Base-by-base conservation (phyloP, 139 green algal genomes). In the Dunaliella sp. region DNA sequence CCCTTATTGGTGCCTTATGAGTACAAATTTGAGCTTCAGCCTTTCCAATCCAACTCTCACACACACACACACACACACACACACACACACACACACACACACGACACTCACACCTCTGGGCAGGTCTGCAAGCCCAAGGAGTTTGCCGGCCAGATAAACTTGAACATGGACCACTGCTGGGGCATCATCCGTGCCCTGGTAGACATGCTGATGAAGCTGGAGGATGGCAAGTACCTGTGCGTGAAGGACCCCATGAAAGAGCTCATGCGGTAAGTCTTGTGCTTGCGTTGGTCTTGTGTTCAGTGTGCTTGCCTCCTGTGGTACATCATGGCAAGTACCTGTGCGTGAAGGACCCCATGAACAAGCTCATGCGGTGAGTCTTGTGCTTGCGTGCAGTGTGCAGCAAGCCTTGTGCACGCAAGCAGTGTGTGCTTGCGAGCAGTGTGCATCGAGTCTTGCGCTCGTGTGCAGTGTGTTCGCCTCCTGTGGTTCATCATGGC, bases 161-260 rank as follows among this genome's bases (percentile, higher is more conserved):
- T 99, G 38, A 96, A 92, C 85, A 94, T 98, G 90, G 95, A 98
- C 85, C 98, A 98, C 95, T 96, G 95, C 90, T 99, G 98, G 97
- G 98, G 97, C 87, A 97, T 99, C 37, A 90, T 98, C 80, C 94
- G 94, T 26, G 93, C 91, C 38, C 86, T 99, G 35, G 88, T 98
- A 31, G 96, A 99, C 87, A 86, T 99, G 88, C 94, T 95, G 83
- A 88, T 96, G 57, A 94, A 93, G 86, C 87, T 96, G 79, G 90
- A 94, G 26, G 94, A 98, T 30, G 93, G 95, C 79, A 94, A 93
- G 76, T 98, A 97, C 89, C 91, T 98, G 35, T 88, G 98, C 59
- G 92, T 99, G 16, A 95, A 95, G 89, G 97, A 99, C 87, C 95
- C 97, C 86, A 98, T 98, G 94, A 99, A 99, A 90, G 93, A 96